Evolutionary conservation across 257 asterid genomes (phyloP), one percentile per base, ranked within the genome.

Genomic region (Scutellaria minor): DNA sequence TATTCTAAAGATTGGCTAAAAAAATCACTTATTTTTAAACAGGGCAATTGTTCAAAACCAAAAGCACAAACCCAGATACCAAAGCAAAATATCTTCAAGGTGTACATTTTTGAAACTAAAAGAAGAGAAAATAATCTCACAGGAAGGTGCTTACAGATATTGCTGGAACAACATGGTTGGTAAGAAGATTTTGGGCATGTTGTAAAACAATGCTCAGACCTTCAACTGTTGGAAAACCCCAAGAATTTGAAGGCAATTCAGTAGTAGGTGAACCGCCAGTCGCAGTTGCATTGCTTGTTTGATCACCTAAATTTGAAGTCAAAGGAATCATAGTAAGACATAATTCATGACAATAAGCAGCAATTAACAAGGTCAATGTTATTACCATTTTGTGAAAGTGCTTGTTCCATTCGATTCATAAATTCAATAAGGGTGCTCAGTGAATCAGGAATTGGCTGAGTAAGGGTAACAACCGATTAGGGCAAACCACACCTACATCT

Each of bases 361-460:
- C 44, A 62, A 41, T 15, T 63, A 70, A 75, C 52, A 63, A 82
- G 12, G 56, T 14, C 35, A 44, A 41, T 44, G 40, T 27, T 42
- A 71, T 73, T 78, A 92, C 97, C 99, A 75, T 81, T 89, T 73
- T 72, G 89, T 35, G 87, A 79, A 52, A 95, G 80, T 44, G 85
- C 90, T 22, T 47, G 77, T 81, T 90, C 97, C 98, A 95, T 86
- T 68, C 77, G 91, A 77, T 84, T 87, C 78, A 95, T 89, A 77
- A 88, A 95, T 77, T 88, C 97, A 5, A 74, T 54, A 72, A 95
- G 89, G 4, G 99, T 95, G 88, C 78, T 83, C 83, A 95, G 66
- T n/a, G 99, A 92, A 80, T 95, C 93, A 35, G 94, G 96, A 81
- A 95, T 86, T 31, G 98, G 96, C 99, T 95, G 83, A 64, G 72